Evolutionary conservation across 2,329 filamentous ascomycete species (phyloP).

Genomic region (Xylaria hypoxylon): DNA sequence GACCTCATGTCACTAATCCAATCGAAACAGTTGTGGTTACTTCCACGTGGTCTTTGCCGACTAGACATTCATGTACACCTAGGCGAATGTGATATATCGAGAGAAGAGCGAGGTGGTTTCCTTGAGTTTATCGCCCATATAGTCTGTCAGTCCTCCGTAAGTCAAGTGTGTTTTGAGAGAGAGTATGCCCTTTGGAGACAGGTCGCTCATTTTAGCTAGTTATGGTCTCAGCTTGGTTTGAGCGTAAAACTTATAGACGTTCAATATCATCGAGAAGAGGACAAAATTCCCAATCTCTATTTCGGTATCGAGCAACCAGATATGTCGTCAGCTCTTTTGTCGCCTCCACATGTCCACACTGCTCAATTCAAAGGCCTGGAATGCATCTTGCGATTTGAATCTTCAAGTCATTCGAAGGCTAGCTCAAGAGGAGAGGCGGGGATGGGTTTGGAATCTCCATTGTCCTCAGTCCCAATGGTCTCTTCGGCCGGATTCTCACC

Average conservation of each 20-base stretch:
- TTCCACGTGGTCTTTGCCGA: slow-evolving; percentile 46
- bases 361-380: slow-evolving; percentile 49
- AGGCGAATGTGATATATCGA: slow-evolving; percentile 22
- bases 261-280: slow-evolving; percentile 40
- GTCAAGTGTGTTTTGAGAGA: slow-evolving; percentile 23
- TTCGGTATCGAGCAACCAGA: slow-evolving; percentile 49
- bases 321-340: slow-evolving; percentile 48
- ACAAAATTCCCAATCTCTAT: slow-evolving; percentile 47
- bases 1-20: slow-evolving; percentile 41
- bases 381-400: slow-evolving; percentile 41
- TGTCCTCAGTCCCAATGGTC: background rate
- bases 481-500: background rate
- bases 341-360: slow-evolving; percentile 45
- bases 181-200: background rate
- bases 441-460: background rate
- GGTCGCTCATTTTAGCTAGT: slow-evolving; percentile 40
- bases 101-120: slow-evolving; percentile 34
- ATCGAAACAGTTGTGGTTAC: slow-evolving; percentile 46
- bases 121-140: slow-evolving; percentile 44
- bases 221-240: slow-evolving; percentile 49
- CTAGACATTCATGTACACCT: slow-evolving; percentile 43
- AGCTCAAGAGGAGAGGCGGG: background rate
- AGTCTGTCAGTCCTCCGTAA: slow-evolving; percentile 45
- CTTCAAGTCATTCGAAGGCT: background rate
- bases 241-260: slow-evolving; percentile 42